A percentile compares a stretch with the other conserved stretches of the same genome.
These are phyloP conservation scores for Biscogniauxia marginata DNA, from an alignment of 2,329 filamentous ascomycete species.

Conservation along the genomic window DNA sequence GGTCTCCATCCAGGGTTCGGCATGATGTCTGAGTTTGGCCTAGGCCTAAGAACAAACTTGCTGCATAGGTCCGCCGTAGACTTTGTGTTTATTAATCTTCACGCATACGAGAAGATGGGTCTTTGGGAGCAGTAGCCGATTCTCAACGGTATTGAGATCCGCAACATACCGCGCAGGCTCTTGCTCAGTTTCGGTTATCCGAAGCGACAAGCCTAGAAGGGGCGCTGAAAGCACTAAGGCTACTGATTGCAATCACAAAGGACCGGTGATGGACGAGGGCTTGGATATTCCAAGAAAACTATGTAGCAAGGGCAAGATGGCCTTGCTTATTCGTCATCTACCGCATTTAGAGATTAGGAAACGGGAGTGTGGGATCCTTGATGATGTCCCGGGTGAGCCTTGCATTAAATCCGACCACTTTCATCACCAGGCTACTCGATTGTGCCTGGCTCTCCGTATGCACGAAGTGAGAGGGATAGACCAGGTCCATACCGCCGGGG, in stretches of 20 bases:
- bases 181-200: slow-evolving; percentile 9
- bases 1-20: no score
- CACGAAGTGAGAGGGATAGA: slow-evolving; percentile 6
- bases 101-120: no score
- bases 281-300: slow-evolving; percentile 36
- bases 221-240: slow-evolving; percentile 18
- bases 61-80: no score
- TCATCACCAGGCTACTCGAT: slow-evolving; percentile 21
- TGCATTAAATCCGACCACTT: slow-evolving; percentile 24
- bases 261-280: slow-evolving; percentile 33
- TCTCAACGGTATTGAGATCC: no score
- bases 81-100: no score
- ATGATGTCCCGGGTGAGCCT: slow-evolving; percentile 23
- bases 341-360: slow-evolving; percentile 22
- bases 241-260: slow-evolving; percentile 25
- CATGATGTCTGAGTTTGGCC: no score
- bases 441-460: slow-evolving; percentile 24
- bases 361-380: slow-evolving; percentile 4
- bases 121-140: no score
- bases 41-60: no score
- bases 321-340: slow-evolving; percentile 26
- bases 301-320: slow-evolving; percentile 28
- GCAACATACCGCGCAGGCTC: no score
- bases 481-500: slow-evolving; percentile 24
- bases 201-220: not conserved